Conservation (phyloP, 176 grass and related monocot genomes). For the Oryza rufipogon region DNA sequence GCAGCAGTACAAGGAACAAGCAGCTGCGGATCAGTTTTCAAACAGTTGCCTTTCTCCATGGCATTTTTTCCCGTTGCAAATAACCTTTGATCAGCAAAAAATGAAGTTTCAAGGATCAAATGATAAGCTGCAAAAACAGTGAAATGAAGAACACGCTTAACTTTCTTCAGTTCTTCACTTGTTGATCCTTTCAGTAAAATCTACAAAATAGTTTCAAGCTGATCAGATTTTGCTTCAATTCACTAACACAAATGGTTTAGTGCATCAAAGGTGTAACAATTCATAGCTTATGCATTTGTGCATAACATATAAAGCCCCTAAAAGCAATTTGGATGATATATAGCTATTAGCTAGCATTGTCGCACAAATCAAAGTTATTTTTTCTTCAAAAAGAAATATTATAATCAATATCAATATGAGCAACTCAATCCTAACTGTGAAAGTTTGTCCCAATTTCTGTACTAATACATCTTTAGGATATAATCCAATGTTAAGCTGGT, state of each 20-base stretch:
- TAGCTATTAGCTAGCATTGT: background rate
- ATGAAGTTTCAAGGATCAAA: slow-evolving; percentile 92
- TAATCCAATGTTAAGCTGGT: background rate
- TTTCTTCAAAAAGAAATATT: background rate
- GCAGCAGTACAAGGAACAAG: slow-evolving; percentile 15
- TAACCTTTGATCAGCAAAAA: slow-evolving; percentile 84
- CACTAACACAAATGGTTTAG: background rate
- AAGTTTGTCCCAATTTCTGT: background rate
- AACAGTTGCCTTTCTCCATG: slow-evolving; percentile 43
- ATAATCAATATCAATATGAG: slow-evolving; percentile 2
- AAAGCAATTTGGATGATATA: background rate
- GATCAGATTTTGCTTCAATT: slow-evolving; percentile 26
- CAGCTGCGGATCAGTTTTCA: slow-evolving; percentile 28
- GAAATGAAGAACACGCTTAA: slow-evolving; percentile 82
- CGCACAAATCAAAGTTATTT: background rate
- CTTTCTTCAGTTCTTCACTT: slow-evolving; percentile 86
- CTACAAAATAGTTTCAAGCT: slow-evolving; percentile 52
- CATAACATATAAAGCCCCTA: slow-evolving; percentile 18
- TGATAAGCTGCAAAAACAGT: slow-evolving; percentile 96
- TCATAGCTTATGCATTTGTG: background rate
- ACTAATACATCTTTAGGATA: background rate
- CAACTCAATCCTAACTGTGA: background rate
- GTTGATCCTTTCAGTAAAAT: slow-evolving; percentile 89
- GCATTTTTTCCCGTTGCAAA: slow-evolving; percentile 59
- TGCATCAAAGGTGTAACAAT: slow-evolving; percentile 23